phyloP scores from a whole-genome alignment of 2,329 filamentous ascomycete species.

The Penicillium italicum region DNA sequence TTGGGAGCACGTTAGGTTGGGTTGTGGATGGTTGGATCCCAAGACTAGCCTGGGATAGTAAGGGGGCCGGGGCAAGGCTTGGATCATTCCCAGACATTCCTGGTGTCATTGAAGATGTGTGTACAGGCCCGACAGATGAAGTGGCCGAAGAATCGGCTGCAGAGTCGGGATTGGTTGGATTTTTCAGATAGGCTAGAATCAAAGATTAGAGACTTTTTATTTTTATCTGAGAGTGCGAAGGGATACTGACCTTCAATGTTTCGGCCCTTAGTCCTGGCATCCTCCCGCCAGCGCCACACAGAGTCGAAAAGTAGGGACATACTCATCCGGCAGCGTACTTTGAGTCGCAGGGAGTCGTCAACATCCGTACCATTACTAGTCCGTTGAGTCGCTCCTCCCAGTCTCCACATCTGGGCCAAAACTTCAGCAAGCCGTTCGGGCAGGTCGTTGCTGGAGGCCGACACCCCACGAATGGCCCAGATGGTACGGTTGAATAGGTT shows the following conservation, averaged over 20 bases:
- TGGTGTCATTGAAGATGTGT: slow-evolving; percentile 35
- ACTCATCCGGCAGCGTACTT: slow-evolving; percentile 63
- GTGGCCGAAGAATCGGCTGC: slow-evolving; percentile 68
- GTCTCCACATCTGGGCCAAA: slow-evolving; percentile 62
- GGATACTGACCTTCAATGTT: slow-evolving; percentile 61
- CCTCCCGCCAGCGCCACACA: slow-evolving; percentile 65
- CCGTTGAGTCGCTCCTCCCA: slow-evolving; percentile 36
- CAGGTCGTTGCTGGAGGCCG: slow-evolving; percentile 61
- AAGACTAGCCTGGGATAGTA: slow-evolving; percentile 33
- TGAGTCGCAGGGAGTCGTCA: slow-evolving; percentile 55
- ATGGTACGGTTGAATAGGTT: slow-evolving; percentile 58
- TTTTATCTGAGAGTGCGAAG: background rate
- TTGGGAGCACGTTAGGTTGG: slow-evolving; percentile 31
- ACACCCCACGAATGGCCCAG: slow-evolving; percentile 57
- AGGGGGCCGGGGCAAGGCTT: slow-evolving; percentile 41
- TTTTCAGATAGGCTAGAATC: slow-evolving; percentile 65
- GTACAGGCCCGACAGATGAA: slow-evolving; percentile 51
- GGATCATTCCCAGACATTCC: slow-evolving; percentile 42
- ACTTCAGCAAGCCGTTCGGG: slow-evolving; percentile 63
- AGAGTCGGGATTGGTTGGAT: slow-evolving; percentile 81
- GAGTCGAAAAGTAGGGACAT: slow-evolving; percentile 66
- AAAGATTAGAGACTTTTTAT: slow-evolving; percentile 14
- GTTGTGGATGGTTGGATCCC: slow-evolving; percentile 26
- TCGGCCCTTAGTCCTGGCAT: slow-evolving; percentile 65
- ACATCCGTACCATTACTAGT: slow-evolving; percentile 30